These are phyloP conservation scores for fission yeast (Schizosaccharomyces pombe) DNA, from an alignment of 805 yeast genomes.

Conservation along the genomic window DNA sequence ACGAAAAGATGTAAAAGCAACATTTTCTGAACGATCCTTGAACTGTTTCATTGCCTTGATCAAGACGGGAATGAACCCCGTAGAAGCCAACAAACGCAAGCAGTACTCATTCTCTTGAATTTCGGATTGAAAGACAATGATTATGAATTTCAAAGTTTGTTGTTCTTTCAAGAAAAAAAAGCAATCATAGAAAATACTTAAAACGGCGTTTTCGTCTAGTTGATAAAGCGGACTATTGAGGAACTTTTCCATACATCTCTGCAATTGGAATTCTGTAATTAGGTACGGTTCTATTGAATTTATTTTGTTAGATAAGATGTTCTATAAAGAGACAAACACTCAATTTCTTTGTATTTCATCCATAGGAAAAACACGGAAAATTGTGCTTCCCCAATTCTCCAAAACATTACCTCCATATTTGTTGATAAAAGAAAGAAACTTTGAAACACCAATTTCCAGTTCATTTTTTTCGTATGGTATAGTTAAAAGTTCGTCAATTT, in stretches of 20 bases:
- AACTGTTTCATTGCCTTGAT: not conserved
- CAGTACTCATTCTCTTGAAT: not conserved
- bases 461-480: not conserved
- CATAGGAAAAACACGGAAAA: no score
- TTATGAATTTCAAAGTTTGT: not conserved
- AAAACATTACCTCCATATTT: not conserved
- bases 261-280: not conserved
- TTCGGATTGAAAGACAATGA: not conserved
- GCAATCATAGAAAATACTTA: not conserved
- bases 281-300: not conserved
- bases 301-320: not conserved
- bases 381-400: not conserved
- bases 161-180: not conserved
- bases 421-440: not conserved
- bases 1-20: not conserved
- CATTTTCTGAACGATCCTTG: not conserved
- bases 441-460: not conserved
- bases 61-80: not conserved
- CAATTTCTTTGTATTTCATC: no score
- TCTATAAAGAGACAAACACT: not conserved
- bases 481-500: not conserved
- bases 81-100: not conserved
- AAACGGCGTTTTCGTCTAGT: not conserved
- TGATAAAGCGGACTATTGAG: not conserved
- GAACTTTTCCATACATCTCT: not conserved